Conservation (phyloP, 345 rosid species). For the Chamaenerion angustifolium region DNA sequence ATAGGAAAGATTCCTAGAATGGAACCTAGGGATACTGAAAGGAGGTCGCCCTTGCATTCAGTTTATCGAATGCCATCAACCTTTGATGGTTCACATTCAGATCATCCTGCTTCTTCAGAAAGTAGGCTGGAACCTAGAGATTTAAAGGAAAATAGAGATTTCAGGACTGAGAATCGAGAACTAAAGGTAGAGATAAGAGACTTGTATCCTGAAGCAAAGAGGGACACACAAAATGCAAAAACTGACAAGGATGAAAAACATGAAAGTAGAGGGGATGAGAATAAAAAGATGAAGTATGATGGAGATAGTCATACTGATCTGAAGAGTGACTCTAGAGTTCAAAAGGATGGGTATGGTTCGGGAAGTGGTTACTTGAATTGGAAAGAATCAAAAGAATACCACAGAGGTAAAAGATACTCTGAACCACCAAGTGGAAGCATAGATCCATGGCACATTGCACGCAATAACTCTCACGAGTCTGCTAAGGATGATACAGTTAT, state of each 20-base stretch:
- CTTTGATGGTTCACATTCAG: slow-evolving; percentile 44
- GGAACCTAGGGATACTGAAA: slow-evolving; percentile 64
- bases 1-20: slow-evolving; percentile 43
- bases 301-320: slow-evolving; percentile 38
- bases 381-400: slow-evolving; percentile 82
- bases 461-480: slow-evolving; percentile 42
- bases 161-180: slow-evolving; percentile 46
- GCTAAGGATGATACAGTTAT: slow-evolving; percentile 43
- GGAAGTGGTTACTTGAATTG: slow-evolving; percentile 43
- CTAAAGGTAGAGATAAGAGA: slow-evolving; percentile 48
- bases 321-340: slow-evolving; percentile 46
- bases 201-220: slow-evolving; percentile 38
- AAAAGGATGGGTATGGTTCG: slow-evolving; percentile 44
- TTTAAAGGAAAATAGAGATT: slow-evolving; percentile 48
- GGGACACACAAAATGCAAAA: slow-evolving; percentile 59
- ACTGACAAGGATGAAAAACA: slow-evolving; percentile 54
- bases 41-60: slow-evolving; percentile 68
- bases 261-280: slow-evolving; percentile 54
- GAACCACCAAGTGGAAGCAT: slow-evolving; percentile 41
- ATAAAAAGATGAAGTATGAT: slow-evolving; percentile 50
- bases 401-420: slow-evolving; percentile 58
- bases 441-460: slow-evolving; percentile 57
- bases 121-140: slow-evolving; percentile 47
- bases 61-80: slow-evolving; percentile 40
- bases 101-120: slow-evolving; percentile 28